Base-by-base conservation (phyloP, 345 rosid genomes). In the Fremontodendron californicum region DNA sequence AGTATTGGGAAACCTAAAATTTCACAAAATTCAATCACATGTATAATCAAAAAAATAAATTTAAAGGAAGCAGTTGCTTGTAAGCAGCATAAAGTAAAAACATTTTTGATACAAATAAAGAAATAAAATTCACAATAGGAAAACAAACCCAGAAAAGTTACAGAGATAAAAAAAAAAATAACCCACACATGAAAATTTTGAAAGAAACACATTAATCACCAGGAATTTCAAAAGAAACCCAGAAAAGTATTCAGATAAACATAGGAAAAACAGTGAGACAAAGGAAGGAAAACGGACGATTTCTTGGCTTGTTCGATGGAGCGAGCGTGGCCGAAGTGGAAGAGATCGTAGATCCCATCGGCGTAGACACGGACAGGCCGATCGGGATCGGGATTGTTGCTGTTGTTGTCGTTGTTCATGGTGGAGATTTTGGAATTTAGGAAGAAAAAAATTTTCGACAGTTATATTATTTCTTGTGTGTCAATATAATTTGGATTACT, bases 291-390 rank as follows among this genome's bases (percentile, higher is more conserved):
- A 45, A 35, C 74, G 79, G 29, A 39, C n/a, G n/a, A n/a, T n/a
- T n/a, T n/a, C n/a, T n/a, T n/a, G n/a, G n/a, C n/a, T n/a, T n/a
- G n/a, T n/a, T n/a, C n/a, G n/a, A n/a, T n/a, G n/a, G n/a, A n/a
- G n/a, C n/a, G n/a, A n/a, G n/a, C n/a, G n/a, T n/a, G n/a, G n/a
- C n/a, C n/a, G n/a, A n/a, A n/a, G n/a, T n/a, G n/a, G n/a, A n/a
- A n/a, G n/a, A n/a, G n/a, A n/a, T n/a, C n/a, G n/a, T n/a, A n/a
- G n/a, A n/a, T n/a, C n/a, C n/a, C n/a, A n/a, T n/a, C n/a, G n/a
- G 98, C 98, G 83, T 94, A 94, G 65, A 94, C 96, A 49, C 98
- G 92, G 21, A 91, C 85, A n/a, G 93, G 93, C 33, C 85, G 86
- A 82, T 86, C 89, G n/a, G 87, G 79, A 25, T 39, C 25, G 52